Evolutionary conservation across 139 green algal genomes (phyloP).

Genomic region (Gonium pectorale): DNA sequence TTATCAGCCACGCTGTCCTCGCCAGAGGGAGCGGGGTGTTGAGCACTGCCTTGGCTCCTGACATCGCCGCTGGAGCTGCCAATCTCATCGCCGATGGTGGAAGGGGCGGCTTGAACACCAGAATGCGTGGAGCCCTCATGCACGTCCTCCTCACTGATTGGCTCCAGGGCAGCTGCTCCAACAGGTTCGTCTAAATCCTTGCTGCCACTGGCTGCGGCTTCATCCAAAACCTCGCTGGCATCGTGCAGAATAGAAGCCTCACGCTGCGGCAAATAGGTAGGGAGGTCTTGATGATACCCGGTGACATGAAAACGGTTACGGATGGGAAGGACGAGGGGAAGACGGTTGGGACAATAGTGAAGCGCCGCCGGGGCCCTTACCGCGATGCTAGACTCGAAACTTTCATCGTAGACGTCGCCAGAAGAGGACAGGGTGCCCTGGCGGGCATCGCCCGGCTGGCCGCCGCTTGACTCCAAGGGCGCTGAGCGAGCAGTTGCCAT

Average conservation of each 20-base stretch:
- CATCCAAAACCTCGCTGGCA: constrained; percentile 7
- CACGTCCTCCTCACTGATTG: constrained; percentile 21
- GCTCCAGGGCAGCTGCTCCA: not conserved
- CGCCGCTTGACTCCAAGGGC: not conserved
- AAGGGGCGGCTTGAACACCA: no score
- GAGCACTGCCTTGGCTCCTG: no score
- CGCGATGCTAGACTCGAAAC: constrained; percentile 14
- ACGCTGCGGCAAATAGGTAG: not conserved
- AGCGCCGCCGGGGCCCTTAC: no score
- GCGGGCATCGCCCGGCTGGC: no score
- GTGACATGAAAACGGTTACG: not conserved
- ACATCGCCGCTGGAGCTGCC: no score
- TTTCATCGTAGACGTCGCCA: constrained; percentile 26
- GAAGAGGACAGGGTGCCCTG: not conserved
- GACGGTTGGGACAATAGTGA: no score
- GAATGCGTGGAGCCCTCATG: no score
- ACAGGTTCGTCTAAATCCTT: not conserved
- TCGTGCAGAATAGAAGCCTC: not conserved
- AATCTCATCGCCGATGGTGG: no score
- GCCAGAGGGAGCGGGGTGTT: no score
- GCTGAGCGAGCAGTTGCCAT: not conserved
- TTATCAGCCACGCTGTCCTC: no score
- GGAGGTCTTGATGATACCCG: no score
- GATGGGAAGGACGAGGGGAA: not conserved
- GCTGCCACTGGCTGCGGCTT: not conserved